phyloP scores from a whole-genome alignment of 1,284 basidiomycete species.

The Cutaneotrichosporon dermatis region DNA sequence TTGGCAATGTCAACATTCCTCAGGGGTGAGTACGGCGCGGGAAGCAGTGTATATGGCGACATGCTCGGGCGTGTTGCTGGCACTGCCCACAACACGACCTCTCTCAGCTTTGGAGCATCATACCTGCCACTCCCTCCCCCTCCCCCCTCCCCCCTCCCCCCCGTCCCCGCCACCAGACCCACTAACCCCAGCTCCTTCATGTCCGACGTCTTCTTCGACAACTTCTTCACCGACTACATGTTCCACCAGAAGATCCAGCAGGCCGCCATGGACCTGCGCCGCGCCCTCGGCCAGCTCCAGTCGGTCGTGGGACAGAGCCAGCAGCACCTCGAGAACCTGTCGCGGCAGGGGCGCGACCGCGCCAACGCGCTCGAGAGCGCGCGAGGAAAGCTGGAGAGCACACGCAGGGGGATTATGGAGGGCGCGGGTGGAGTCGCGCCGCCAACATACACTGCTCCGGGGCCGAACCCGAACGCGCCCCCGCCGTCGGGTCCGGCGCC shows the following conservation, averaged over 20 bases:
- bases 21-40: slow-evolving; percentile 18
- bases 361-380: slow-evolving; percentile 5
- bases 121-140: too few species aligned
- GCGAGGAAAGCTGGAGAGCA: slow-evolving; percentile 7
- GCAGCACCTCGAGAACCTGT: not conserved
- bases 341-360: not conserved
- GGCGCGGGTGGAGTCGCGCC: not conserved
- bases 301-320: slow-evolving; percentile 3
- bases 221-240: slow-evolving; percentile 24
- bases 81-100: too few species aligned
- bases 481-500: too few species aligned
- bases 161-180: too few species aligned
- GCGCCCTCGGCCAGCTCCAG: not conserved
- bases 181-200: slow-evolving; percentile 14
- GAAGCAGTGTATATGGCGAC: too few species aligned
- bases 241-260: slow-evolving; percentile 22
- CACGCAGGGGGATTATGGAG: slow-evolving; percentile 10
- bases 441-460: not conserved
- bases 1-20: slow-evolving; percentile 15
- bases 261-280: not conserved
- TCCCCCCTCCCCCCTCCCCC: too few species aligned
- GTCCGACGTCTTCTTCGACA: slow-evolving; percentile 29
- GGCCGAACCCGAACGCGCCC: too few species aligned
- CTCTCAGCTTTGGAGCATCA: too few species aligned
- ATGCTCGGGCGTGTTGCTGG: too few species aligned